Evolutionary conservation across 345 rosid species (phyloP), one percentile per base, ranked within the genome.

Genomic region (Nephelium lappaceum): DNA sequence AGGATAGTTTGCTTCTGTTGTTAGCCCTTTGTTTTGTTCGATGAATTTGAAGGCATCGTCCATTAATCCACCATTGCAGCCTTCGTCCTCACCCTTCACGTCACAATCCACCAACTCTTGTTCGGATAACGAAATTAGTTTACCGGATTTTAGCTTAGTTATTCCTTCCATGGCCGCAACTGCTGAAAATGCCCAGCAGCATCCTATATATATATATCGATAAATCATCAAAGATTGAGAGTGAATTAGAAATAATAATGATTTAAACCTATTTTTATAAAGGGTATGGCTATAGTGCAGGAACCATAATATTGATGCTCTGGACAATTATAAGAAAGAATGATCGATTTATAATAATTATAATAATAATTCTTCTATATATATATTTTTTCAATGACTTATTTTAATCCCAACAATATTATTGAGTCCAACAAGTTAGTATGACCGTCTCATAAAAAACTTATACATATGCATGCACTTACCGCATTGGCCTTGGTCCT

Each of bases 401-500:
- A 27, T 27, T 27, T 27, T 27, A 1, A 2, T 27, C 31, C 31
- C 31, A 27, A 27, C 31, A 27, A 27, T 27, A 27, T 27, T 0
- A 27, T 27, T 27, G 31, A 2, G 1, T 27, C 31, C 31, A 27
- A 27, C 31, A 27, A 27, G 31, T 27, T 27, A 27, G 31, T 27
- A 27, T 27, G 31, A 27, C 31, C 31, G 1, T 27, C 2, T 27
- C 31, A 27, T 27, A 71, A 55, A 42, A 73, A 15, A 7, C 4
- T n/a, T n/a, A n/a, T 5, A 8, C 2, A 27, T 19, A 43, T 8
- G 9, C 49, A 43, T 7, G 11, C 16, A n/a, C 80, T 82, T 80
- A 90, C 91, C 88, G 43, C 93, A 88, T 70, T 83, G 83, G 69
- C 89, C 89, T 82, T 90, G 91, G 78, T 90, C 85, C 74, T 90